Base-by-base conservation (phyloP, 1,284 basidiomycete species). In the Paramarasmius palmivorus region DNA sequence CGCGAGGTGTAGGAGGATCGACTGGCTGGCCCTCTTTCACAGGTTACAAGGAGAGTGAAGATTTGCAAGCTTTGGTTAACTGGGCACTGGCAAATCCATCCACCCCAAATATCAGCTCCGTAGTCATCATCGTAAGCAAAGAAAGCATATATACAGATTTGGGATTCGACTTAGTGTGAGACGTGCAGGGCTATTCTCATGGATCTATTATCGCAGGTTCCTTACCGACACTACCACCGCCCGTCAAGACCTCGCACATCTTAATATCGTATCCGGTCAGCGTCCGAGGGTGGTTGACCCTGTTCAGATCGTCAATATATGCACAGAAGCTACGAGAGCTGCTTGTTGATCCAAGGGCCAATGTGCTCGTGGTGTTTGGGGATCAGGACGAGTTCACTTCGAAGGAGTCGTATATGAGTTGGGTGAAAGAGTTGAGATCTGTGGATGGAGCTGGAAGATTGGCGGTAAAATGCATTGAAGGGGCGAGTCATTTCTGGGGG, bases 181-280 rank as follows among this genome's bases (percentile, higher is more conserved):
- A 19, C 22, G 26, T 12, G 46, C 55, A 92, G 89, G 90, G 90
- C 1, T 92, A 93, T 68, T 93, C 91, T 3, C 75, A 90, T 73
- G 92, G 91, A 2, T 81, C 87, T 1, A 73, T 93, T 22, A 83
- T 89, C 34, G 79, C 82, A 1, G 88, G 86, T 2, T 68, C 85
- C 50, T 82, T 83, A 55, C 83, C 86, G 1, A 64, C 78, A 15
- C 68, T 79, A 2, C 65, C 73, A 0, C 59, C 72, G 17, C 71
- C 73, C 15, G 64, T 87, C 48, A 73, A 72, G 59, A 85, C 82
- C 0, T 79, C 77, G 9, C 85, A 91, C 65, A 72, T 92, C 45
- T 68, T 93, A 36, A 67, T 93, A 20, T 92, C 89, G 1, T 93
- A 93, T 62, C 91, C 91, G 0, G 71, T 92, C 6, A 82, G 84